These are phyloP conservation scores for Lyophyllum shimeji DNA, from an alignment of 768 basidiomycete species.

Conservation along the genomic window DNA sequence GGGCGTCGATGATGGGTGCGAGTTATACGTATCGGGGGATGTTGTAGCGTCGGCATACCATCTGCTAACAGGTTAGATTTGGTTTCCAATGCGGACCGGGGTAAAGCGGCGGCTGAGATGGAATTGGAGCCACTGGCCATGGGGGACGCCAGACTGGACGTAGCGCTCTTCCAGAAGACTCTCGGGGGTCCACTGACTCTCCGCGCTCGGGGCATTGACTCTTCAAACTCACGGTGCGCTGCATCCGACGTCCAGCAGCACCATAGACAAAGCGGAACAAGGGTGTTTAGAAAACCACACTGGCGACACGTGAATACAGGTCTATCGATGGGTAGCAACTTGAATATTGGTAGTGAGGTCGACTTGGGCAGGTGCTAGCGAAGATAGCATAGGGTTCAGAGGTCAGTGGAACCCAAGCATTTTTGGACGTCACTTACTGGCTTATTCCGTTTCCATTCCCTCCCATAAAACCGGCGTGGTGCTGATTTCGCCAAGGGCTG, in stretches of 20 bases:
- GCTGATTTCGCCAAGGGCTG: background rate
- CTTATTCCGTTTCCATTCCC: slow-evolving; percentile 44
- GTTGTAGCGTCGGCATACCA: background rate
- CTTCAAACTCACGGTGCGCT: slow-evolving; percentile 38
- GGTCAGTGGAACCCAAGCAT: slow-evolving; percentile 1
- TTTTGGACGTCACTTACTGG: slow-evolving; percentile 25
- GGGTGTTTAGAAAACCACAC: slow-evolving; percentile 48
- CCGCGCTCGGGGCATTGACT: slow-evolving; percentile 34
- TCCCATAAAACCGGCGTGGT: slow-evolving; percentile 32
- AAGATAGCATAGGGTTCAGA: slow-evolving; percentile 3
- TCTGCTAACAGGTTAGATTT: background rate
- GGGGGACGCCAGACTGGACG: background rate
- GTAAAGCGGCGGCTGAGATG: background rate
- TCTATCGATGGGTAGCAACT: slow-evolving; percentile 36
- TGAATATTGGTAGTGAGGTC: slow-evolving; percentile 45
- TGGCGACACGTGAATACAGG: slow-evolving; percentile 45
- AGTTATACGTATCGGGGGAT: background rate
- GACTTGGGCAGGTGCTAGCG: slow-evolving; percentile 42
- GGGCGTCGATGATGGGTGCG: background rate
- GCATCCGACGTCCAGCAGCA: slow-evolving; percentile 46
- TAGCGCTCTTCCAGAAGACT: slow-evolving; percentile 16
- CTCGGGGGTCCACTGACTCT: slow-evolving; percentile 30
- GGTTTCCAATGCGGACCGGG: background rate
- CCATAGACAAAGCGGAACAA: slow-evolving; percentile 51
- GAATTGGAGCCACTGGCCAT: background rate